Percentiles rank a stretch among this genome's conserved stretches.
These are phyloP conservation scores for Fusarium odoratissimum DNA, from an alignment of 2,329 filamentous ascomycete genomes.

Conservation along the genomic window DNA sequence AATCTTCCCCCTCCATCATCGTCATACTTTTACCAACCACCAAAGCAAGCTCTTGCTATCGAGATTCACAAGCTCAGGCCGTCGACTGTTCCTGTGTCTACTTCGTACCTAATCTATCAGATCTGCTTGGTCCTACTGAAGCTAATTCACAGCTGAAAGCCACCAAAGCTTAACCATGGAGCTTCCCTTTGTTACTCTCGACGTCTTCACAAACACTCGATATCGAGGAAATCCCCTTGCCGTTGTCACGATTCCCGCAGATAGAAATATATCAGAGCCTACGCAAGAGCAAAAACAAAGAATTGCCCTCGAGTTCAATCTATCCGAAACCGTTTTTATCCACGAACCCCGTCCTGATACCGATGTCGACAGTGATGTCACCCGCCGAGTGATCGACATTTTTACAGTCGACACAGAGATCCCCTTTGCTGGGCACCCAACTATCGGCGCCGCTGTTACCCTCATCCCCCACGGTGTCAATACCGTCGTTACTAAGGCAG, in stretches of 20 bases:
- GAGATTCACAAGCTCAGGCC: constrained; percentile 23
- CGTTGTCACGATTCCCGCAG: constrained; percentile 64
- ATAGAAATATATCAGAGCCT: constrained; percentile 49
- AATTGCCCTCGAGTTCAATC: constrained; percentile 72
- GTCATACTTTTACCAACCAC: constrained; percentile 16
- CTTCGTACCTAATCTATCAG: neutral
- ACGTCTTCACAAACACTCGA: constrained; percentile 66
- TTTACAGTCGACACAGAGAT: constrained; percentile 67
- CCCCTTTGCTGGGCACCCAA: constrained; percentile 72
- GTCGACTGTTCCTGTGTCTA: neutral
- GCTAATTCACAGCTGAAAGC: constrained; percentile 6
- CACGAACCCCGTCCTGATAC: constrained; percentile 57
- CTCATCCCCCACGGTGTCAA: constrained; percentile 55
- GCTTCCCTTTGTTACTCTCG: constrained; percentile 64
- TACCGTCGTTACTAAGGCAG: constrained; percentile 66
- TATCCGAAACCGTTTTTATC: constrained; percentile 72
- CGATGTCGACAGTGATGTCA: constrained; percentile 46
- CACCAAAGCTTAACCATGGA: constrained; percentile 50
- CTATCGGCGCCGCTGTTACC: constrained; percentile 66
- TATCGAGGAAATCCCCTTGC: constrained; percentile 71
- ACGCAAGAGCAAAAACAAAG: constrained; percentile 65
- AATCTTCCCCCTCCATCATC: constrained; percentile 14
- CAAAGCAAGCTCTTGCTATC: constrained; percentile 7
- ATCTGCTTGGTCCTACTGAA: constrained; percentile 1
- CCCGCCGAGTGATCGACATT: constrained; percentile 64